These are phyloP conservation scores for Cynanchum wilfordii DNA, from an alignment of 257 asterid species.

Conservation along the genomic window DNA sequence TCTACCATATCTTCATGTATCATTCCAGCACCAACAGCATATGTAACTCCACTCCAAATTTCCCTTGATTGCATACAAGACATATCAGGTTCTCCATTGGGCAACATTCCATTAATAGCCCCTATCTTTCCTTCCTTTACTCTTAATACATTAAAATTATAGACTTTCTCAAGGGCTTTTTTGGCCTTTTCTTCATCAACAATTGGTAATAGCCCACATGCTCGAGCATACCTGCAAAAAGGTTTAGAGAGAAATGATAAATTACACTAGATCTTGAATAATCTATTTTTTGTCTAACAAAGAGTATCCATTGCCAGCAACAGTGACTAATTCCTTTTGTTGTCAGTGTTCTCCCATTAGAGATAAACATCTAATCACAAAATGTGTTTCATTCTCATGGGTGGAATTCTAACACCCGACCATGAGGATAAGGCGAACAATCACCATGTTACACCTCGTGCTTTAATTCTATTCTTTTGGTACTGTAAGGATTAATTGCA, in stretches of 20 bases:
- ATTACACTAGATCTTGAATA: neutral
- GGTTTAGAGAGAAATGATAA: neutral
- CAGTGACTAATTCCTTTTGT: no score
- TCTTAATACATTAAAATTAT: constrained; percentile 74
- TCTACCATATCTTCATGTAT: constrained; percentile 77
- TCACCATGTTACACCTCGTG: no score
- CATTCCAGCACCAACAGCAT: constrained; percentile 93
- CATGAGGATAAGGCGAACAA: no score
- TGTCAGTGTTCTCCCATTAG: no score
- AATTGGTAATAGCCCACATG: constrained; percentile 79
- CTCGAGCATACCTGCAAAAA: constrained; percentile 81
- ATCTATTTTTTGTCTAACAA: no score
- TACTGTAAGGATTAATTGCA: no score
- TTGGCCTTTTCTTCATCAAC: constrained; percentile 79
- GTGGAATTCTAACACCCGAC: no score
- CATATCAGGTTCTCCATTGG: constrained; percentile 75
- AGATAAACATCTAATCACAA: no score
- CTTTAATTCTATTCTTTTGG: no score
- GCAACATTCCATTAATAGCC: constrained; percentile 91
- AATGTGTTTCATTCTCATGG: no score
- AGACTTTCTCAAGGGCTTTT: constrained; percentile 62
- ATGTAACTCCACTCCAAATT: constrained; percentile 91
- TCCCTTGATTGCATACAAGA: constrained; percentile 86
- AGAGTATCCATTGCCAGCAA: no score
- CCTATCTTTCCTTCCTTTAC: constrained; percentile 73